phyloP scores from a whole-genome alignment of 208 protist genomes.

The Wallacemonas rigidus region DNA sequence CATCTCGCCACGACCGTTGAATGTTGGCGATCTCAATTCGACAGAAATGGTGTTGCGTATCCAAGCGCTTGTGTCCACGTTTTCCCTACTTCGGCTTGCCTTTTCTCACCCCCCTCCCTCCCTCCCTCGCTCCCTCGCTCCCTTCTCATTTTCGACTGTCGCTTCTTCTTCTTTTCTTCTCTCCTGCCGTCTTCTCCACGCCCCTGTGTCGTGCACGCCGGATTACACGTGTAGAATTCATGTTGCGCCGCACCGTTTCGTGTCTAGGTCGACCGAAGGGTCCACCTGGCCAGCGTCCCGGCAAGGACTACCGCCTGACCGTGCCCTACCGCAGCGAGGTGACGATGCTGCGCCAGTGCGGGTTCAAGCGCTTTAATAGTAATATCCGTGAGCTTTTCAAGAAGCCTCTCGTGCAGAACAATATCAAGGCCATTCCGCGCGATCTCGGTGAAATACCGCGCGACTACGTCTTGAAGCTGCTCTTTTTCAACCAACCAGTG shows the following conservation, averaged over 20 bases:
- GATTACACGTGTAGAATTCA: slow-evolving; percentile 15
- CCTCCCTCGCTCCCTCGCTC: not conserved
- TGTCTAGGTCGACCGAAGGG: slow-evolving; percentile 72
- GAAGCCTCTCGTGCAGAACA: slow-evolving; percentile 70
- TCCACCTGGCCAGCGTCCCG: slow-evolving; percentile 72
- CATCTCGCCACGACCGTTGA: too few species aligned
- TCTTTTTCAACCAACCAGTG: slow-evolving; percentile 90
- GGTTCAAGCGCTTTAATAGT: slow-evolving; percentile 62
- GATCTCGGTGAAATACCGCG: slow-evolving; percentile 89
- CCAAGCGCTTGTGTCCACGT: too few species aligned
- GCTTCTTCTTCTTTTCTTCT: slow-evolving; percentile 2
- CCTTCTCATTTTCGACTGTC: not conserved
- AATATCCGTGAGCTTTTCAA: slow-evolving; percentile 92
- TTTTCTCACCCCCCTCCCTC: not conserved
- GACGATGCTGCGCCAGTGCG: slow-evolving; percentile 70
- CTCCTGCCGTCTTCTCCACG: not conserved
- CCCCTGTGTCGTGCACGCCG: not conserved
- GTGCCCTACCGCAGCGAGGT: slow-evolving; percentile 86
- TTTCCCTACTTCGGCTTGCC: too few species aligned
- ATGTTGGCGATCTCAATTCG: too few species aligned
- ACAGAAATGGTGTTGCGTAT: too few species aligned
- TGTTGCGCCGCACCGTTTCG: slow-evolving; percentile 57
- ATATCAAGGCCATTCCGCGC: slow-evolving; percentile 86
- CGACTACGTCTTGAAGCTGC: slow-evolving; percentile 81
- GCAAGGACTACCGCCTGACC: slow-evolving; percentile 78